Evolutionary conservation across 345 rosid genomes (phyloP), one percentile per base, ranked within the genome.

Genomic region (Syzygium aromaticum): DNA sequence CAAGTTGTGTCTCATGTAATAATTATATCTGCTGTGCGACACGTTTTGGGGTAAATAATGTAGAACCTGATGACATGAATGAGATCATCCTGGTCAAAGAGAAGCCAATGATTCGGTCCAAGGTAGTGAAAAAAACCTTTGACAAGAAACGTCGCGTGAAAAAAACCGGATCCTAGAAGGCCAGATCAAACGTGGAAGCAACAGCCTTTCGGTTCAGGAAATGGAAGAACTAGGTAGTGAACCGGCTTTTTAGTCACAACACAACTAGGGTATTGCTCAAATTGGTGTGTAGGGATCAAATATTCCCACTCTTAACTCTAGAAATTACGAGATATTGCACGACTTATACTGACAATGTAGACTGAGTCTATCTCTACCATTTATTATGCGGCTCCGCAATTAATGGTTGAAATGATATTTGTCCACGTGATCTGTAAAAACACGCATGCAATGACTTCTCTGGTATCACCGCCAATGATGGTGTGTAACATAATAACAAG

Each of bases 281-380:
- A 73, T 73, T 33, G 3, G 3, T 33, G 78, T 16, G 12, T 8
- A 30, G 23, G 5, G 78, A 33, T 67, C 5, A 8, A 67, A 67
- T 10, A 67, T 67, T 17, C 22, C 1, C 43, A 17, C 78, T 16
- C 43, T 67, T 21, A 5, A 0, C 78, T 15, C 5, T 0, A 30
- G 78, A 0, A 17, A 43, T 19, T 17, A 54, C 23, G 5, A 67
- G 9, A 67, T 38, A 30, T 64, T 30, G 11, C 22, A 30, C 7
- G 77, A 16, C 11, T 16, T 30, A 30, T 15, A 67, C 0, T 3
- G 0, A 5, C 1, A 0, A 7, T 67, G 3, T 17, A 33, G 46
- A 67, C 23, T 0, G 19, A 33, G 1, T 33, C 3, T 3, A 73
- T 38, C 4, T 73, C 3, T 19, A 10, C 3, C 11, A 9, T 38